Evolutionary conservation across 495 filamentous ascomycete species (phyloP), one percentile per base, ranked within the genome.

Genomic region (Hyaloscypha bicolor): DNA sequence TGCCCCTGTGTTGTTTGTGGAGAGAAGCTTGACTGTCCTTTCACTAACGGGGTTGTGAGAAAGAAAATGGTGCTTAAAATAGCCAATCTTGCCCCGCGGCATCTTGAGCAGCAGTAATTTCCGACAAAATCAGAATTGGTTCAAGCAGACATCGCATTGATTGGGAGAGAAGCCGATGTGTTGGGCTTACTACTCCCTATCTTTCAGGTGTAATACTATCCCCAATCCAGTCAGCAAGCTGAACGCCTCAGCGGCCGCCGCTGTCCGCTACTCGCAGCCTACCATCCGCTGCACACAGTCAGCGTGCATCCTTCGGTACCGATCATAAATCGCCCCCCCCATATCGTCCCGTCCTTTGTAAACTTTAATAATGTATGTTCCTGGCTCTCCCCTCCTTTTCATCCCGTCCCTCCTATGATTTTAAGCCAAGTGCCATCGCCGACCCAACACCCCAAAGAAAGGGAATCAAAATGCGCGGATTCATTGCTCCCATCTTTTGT

Each of bases 321-420:
- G 35, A 37, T 37, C 35, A 3, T 3, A 31, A 57, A 12, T 25
- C 55, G 55, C 55, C 14, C 11, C 25, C 25, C 5, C n/a, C 55
- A 57, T 14, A 57, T 21, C 12, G 55, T 57, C 25, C 25, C 12
- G 12, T 57, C 25, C 29, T 39, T 21, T 33, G 25, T 6, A 31
- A 31, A 56, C 25, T 33, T 37, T 56, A 16, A 55, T 56, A 16
- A 55, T 65, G 35, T 65, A 56, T 58, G 30, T 56, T 6, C 31
- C 31, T 48, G 35, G 9, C 16, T 39, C 37, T 51, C 25, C 6
- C 37, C 8, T 45, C 19, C 21, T 53, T 53, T 12, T 30, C 48
- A 12, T 62, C 45, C 30, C 22, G 33, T 62, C 11, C 11, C 22
- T 25, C 39, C 4, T 53, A 22, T 37, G 12, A 37, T 48, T 19